A percentile compares a stretch with the other conserved stretches of the same genome.
Evolutionary conservation across 176 grass and related monocot species (phyloP).

Genomic region (Oryza glumipatula): DNA sequence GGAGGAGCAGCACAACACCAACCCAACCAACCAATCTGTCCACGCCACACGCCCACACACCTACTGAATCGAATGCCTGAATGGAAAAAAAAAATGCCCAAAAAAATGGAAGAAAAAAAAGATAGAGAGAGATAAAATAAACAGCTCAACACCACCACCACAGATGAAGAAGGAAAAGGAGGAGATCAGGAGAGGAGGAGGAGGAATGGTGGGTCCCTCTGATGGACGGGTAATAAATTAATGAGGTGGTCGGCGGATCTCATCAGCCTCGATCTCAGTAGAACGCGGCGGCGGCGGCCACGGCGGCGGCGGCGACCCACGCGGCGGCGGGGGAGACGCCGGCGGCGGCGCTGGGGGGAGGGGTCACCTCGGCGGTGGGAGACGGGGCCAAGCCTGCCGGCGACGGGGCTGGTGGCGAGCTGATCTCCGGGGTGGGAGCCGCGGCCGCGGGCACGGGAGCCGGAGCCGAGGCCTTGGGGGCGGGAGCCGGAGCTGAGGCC

Average conservation of each 20-base stretch:
- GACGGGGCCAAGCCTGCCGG: background rate
- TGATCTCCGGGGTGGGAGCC: conserved; percentile 22
- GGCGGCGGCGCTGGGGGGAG: conserved; percentile 36
- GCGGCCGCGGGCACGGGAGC: conserved; percentile 20
- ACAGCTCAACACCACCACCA: conserved; percentile 38
- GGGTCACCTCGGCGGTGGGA: conserved; percentile 3
- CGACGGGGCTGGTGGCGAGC: conserved; percentile 33
- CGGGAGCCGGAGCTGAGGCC: background rate
- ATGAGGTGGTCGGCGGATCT: background rate
- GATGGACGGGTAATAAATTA: conserved; percentile 46
- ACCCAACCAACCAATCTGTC: conserved; percentile 51
- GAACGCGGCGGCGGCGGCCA: conserved; percentile 48
- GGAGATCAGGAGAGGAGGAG: background rate
- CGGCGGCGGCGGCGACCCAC: conserved; percentile 42
- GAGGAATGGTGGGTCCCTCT: background rate
- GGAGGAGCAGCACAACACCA: conserved; percentile 33
- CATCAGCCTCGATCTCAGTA: conserved; percentile 36
- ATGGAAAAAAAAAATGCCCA: conserved; percentile 21
- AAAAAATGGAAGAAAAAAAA: background rate
- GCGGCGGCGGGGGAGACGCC: conserved; percentile 43
- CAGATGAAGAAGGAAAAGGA: background rate
- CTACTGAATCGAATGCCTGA: conserved; percentile 53
- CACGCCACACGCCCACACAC: conserved; percentile 34
- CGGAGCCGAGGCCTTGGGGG: background rate
- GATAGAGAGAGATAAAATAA: background rate